Conservation (phyloP, 352 stramenopile species). For the Phytophthora crassamura region DNA sequence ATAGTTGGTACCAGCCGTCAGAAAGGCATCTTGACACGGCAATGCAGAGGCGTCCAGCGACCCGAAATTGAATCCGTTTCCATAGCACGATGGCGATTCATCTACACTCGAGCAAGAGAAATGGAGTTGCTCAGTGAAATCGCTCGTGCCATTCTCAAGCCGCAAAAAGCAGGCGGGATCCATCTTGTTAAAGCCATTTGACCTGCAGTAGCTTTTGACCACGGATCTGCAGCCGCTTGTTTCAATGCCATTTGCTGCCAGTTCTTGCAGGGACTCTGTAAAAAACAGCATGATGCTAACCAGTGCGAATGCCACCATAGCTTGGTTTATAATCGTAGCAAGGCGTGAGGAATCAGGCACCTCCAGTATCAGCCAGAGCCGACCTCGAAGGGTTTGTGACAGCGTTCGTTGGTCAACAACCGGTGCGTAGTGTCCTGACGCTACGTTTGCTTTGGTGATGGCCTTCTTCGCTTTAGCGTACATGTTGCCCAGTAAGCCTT, state of each 20-base stretch:
- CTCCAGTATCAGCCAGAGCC: conserved; percentile 67
- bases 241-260: conserved; percentile 54
- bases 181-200: conserved; percentile 31
- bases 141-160: conserved; percentile 24
- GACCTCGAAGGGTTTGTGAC: conserved; percentile 42
- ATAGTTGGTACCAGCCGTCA: conserved; percentile 19
- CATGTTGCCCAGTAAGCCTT: conserved; percentile 55
- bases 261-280: conserved; percentile 70
- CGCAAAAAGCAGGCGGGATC: conserved; percentile 66
- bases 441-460: conserved; percentile 41
- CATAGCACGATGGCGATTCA: conserved; percentile 50
- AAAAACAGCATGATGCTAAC: conserved; percentile 79
- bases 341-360: conserved; percentile 63
- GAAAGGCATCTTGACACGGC: conserved; percentile 48
- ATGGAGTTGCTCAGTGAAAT: conserved; percentile 46
- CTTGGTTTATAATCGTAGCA: conserved; percentile 56
- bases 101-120: conserved; percentile 46
- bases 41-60: conserved; percentile 38
- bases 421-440: conserved; percentile 15
- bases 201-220: conserved; percentile 60
- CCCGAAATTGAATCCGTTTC: conserved; percentile 59
- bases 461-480: conserved; percentile 47
- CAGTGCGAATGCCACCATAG: conserved; percentile 61
- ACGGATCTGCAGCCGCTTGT: conserved; percentile 52
- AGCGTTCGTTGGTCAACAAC: conserved; percentile 25